These are phyloP conservation scores for Cornus controversa DNA, from an alignment of 148 eudicot species.

Conservation along the genomic window DNA sequence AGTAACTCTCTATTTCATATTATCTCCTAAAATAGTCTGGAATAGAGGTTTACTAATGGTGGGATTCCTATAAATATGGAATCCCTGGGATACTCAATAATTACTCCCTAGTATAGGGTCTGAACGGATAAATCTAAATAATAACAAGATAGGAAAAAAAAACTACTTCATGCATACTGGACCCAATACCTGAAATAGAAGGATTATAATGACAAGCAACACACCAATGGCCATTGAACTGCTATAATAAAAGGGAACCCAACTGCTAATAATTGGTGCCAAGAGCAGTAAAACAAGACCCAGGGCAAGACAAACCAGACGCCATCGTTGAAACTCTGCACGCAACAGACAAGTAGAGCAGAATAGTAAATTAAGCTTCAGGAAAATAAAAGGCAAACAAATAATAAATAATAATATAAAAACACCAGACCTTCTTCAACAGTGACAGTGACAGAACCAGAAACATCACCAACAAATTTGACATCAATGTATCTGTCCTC, in stretches of 20 bases:
- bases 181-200: slow-evolving; percentile 84
- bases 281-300: slow-evolving; percentile 62
- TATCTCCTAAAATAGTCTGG: no score
- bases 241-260: slow-evolving; percentile 96
- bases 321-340: slow-evolving; percentile 91
- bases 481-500: slow-evolving; percentile 76
- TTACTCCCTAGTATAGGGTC: neutral
- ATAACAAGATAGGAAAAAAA: neutral
- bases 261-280: slow-evolving; percentile 87
- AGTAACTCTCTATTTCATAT: no score
- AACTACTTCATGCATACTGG: neutral
- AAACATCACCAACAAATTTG: slow-evolving; percentile 61
- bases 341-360: neutral
- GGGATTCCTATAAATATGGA: no score
- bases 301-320: slow-evolving; percentile 56
- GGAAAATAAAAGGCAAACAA: neutral
- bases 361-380: neutral
- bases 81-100: no score
- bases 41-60: no score
- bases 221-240: slow-evolving; percentile 92
- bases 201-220: slow-evolving; percentile 74
- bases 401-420: neutral
- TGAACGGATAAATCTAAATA: neutral
- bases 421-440: slow-evolving; percentile 61
- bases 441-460: slow-evolving; percentile 72